Evolutionary conservation across 2,329 filamentous ascomycete species (phyloP), one percentile per base, ranked within the genome.

Genomic region (Fusarium equiseti): DNA sequence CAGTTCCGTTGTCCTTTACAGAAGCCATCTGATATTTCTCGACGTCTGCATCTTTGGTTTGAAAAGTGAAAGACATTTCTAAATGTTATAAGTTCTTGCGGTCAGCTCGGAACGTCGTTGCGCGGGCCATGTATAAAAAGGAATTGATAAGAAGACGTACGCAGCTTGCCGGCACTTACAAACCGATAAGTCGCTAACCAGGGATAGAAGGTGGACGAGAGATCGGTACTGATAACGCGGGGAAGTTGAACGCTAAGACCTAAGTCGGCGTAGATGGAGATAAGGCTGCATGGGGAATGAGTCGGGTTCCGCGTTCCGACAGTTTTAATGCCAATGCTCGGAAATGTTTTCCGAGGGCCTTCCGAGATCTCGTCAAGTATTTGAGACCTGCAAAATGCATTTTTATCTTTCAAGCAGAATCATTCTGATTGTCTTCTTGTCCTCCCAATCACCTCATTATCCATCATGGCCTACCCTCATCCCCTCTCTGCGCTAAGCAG

Each of bases 401-500:
- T 20, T 11, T 9, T 3, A 20, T 18, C 29, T 22, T 4, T 10
- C 16, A 27, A 16, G 13, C 12, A 35, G 7, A 6, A 13, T 16
- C 16, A 35, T 24, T 22, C 35, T 18, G 6, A 5, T 2, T 27
- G 24, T 50, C 35, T 18, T 35, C 12, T 16, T 24, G 32, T 5
- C 32, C 35, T 9, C 32, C 1, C 35, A 11, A 11, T 38, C 16
- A 5, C 8, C 16, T 38, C 35, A n/a, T n/a, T 44, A 20, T 35
- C 9, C 16, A 59, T 13, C 5, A 66, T 66, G 63, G 32, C 61
- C 13, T 12, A 35, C 12, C 53, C 63, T 18, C 79, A 81, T 67
- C 79, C 79, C 8, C 71, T 81, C 8, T 79, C 78, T 8, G 68
- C 73, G 2, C 70, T 81, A 6, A 71, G 67, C 18, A 22, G 70